Conservation (phyloP, 257 asterid species). For the Salvia hispanica region DNA sequence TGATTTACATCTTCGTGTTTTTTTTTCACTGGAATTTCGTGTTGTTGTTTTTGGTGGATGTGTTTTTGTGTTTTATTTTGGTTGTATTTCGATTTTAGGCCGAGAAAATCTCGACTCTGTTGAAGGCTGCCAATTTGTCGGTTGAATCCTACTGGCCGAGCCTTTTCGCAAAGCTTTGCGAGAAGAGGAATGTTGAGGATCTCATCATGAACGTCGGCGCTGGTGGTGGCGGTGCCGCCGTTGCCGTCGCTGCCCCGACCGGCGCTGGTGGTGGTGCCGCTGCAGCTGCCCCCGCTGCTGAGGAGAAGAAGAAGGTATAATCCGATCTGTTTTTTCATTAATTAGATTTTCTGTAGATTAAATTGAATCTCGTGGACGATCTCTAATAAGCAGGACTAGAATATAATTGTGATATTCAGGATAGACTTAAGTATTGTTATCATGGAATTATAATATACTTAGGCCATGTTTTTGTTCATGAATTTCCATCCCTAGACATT, state of each 20-base stretch:
- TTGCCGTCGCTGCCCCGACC: constrained; percentile 48
- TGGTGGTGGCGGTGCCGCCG: constrained; percentile 68
- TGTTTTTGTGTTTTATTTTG: neutral
- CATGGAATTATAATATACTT: no score
- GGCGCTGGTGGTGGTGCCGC: constrained; percentile 41
- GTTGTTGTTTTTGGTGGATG: neutral
- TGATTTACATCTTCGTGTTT: neutral
- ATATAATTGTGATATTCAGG: no score
- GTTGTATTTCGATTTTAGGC: constrained; percentile 41
- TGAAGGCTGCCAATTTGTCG: constrained; percentile 58
- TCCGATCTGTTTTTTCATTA: neutral
- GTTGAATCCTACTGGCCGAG: constrained; percentile 81
- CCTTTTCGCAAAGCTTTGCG: constrained; percentile 66
- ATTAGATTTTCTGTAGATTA: neutral
- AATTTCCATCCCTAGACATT: no score
- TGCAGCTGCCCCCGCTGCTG: constrained; percentile 63
- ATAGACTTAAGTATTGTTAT: no score
- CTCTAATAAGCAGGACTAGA: no score
- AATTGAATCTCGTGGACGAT: neutral
- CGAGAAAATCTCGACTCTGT: constrained; percentile 56
- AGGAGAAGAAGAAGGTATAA: constrained; percentile 49
- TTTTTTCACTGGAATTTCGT: neutral
- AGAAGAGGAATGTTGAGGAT: constrained; percentile 66
- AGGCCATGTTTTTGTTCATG: no score
- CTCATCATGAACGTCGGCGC: constrained; percentile 62